Evolutionary conservation across 306 rosid genomes (phyloP).

Genomic region (Aeschynomene evenia): DNA sequence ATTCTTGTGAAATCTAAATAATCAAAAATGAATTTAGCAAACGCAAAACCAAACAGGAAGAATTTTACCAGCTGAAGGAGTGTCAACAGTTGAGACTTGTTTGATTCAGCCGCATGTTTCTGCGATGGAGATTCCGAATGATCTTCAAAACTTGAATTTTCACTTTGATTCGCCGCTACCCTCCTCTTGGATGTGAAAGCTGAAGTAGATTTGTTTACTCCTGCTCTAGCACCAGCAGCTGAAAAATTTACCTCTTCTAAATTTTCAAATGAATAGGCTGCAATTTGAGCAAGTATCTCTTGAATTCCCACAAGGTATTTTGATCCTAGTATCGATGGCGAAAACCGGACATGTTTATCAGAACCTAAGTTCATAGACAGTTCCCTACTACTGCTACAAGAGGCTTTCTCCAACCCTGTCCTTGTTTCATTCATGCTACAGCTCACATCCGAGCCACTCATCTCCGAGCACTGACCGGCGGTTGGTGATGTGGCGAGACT

Average conservation of each 20-base stretch:
- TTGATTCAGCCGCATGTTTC: conserved; percentile 48
- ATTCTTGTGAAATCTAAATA: too few relatives aligned
- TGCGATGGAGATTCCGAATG: conserved; percentile 39
- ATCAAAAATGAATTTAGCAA: too few relatives aligned
- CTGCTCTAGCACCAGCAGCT: conserved; percentile 29
- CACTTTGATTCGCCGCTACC: conserved; percentile 13
- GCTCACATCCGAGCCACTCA: conserved; percentile 41
- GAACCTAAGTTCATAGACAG: conserved; percentile 43
- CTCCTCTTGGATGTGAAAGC: conserved; percentile 1
- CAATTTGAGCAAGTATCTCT: conserved; percentile 74
- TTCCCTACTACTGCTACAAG: conserved; percentile 50
- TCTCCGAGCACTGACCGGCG: conserved; percentile 52
- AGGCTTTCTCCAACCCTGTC: conserved; percentile 48
- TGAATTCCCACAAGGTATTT: conserved; percentile 69
- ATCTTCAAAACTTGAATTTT: conserved; percentile 31
- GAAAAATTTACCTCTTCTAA: conserved; percentile 39
- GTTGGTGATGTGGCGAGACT: conserved; percentile 61
- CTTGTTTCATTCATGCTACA: conserved; percentile 43
- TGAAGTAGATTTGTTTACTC: conserved; percentile 25
- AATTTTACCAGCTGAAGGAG: conserved; percentile 71
- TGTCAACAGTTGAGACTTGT: conserved; percentile 63
- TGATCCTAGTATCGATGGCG: conserved; percentile 57
- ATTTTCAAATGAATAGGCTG: conserved; percentile 60
- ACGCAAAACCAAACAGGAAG: neutral
- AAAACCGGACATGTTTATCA: conserved; percentile 38